These are phyloP conservation scores for Pichia cephalocereana DNA, from an alignment of 805 yeast genomes.

Conservation along the genomic window DNA sequence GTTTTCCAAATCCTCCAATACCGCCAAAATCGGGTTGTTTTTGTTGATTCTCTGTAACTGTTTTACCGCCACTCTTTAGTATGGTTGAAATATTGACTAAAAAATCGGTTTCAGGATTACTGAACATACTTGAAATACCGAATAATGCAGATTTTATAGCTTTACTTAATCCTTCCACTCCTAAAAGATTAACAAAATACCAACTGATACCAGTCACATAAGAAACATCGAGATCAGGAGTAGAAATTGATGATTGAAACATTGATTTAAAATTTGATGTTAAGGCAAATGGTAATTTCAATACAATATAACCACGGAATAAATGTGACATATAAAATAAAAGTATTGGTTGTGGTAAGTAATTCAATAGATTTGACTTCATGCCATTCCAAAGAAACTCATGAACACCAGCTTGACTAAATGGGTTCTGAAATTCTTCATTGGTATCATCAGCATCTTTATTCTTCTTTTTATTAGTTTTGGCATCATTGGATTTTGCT, in stretches of 20 bases:
- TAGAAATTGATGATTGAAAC: constrained; percentile 81
- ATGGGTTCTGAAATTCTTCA: constrained; percentile 43
- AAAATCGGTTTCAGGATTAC: constrained; percentile 19
- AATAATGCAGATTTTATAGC: constrained; percentile 45
- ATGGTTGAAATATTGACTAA: constrained; percentile 2
- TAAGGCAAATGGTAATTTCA: constrained; percentile 85
- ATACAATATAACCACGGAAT: constrained; percentile 83
- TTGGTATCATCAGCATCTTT: constrained; percentile 25
- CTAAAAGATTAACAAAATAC: constrained; percentile 85
- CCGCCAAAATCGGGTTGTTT: not conserved
- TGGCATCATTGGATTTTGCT: not conserved
- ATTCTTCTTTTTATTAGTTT: constrained; percentile 18
- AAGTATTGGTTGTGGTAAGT: constrained; percentile 83
- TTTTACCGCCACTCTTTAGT: constrained; percentile 7
- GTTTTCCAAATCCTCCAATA: constrained; percentile 28
- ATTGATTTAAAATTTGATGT: constrained; percentile 85
- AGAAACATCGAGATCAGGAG: constrained; percentile 77
- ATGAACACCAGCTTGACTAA: constrained; percentile 59
- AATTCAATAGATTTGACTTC: constrained; percentile 73
- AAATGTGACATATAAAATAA: constrained; percentile 96
- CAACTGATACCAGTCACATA: constrained; percentile 94
- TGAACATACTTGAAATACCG: constrained; percentile 39
- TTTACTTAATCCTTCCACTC: constrained; percentile 60
- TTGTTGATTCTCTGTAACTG: not conserved
- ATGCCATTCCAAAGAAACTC: constrained; percentile 72